Percentiles rank a stretch among this genome's conserved stretches.
Evolutionary conservation across 2,329 filamentous ascomycete genomes (phyloP).

Genomic region (Xylariaceae sp.): DNA sequence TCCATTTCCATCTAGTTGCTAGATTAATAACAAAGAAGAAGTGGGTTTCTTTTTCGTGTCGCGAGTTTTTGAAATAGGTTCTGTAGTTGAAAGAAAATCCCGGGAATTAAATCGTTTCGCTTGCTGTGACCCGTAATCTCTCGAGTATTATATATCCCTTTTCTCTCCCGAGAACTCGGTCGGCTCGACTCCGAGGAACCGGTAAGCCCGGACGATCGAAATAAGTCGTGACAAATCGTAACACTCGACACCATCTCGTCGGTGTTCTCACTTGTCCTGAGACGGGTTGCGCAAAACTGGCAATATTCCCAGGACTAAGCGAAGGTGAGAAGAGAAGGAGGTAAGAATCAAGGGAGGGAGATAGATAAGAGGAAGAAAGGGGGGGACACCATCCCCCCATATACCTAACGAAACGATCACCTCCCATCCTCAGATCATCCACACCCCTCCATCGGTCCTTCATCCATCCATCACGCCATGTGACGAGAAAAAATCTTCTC

Average conservation of each 20-base stretch:
- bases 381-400: neutral
- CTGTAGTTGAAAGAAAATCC: neutral
- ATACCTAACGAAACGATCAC: no score
- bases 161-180: neutral
- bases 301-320: neutral
- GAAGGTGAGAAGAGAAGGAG: neutral
- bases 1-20: conserved; percentile 7
- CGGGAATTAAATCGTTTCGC: neutral
- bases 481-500: neutral
- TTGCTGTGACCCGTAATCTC: no score
- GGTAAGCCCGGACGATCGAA: neutral
- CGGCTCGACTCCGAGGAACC: neutral
- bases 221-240: neutral
- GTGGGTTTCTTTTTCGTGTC: neutral
- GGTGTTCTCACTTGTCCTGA: no score
- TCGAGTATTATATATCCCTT: neutral
- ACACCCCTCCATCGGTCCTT: no score
- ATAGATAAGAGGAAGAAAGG: neutral
- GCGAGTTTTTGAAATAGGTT: neutral
- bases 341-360: neutral
- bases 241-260: neutral
- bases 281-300: no score
- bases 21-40: neutral
- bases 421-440: no score
- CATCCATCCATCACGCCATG: no score